Evolutionary conservation across 2,329 filamentous ascomycete genomes (phyloP), one percentile per base, ranked within the genome.

Genomic region (Pestalotiopsis sp.): DNA sequence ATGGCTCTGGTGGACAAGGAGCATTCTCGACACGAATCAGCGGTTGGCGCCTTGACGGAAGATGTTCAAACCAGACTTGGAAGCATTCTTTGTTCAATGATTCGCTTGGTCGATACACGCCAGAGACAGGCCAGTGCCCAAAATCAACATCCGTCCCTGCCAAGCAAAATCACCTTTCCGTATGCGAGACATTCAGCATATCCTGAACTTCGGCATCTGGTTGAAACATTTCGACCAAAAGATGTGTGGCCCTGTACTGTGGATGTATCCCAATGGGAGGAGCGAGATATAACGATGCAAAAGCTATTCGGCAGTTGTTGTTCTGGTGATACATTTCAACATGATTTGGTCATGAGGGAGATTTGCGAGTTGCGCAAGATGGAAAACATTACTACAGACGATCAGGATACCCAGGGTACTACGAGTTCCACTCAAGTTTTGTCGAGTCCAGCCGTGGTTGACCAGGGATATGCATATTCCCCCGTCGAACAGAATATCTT

Each of bases 141-240:
- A 66, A 55, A 63, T n/a, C 10, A 67, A 69, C 5, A 68, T 70
- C 20, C 67, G 1, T 10, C 44, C 0, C 74, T 87, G 2, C 80
- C 84, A 0, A 80, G 73, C 13, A 74, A 74, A 0, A 87, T 90
- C 3, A 80, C 76, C 0, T 98, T 97, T 71, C 93, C 94, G 0
- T 98, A 94, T 75, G 95, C 95, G 0, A 88, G 95, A 1, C 95
- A 98, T 78, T 97, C 95, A 0, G 97, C 93, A 0, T 95, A 96
- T 69, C 81, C 84, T 0, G 95, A 98, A 76, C 85, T 97, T 2
- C 91, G 93, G 70, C 80, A 89, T 65, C 81, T 98, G 0, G 83
- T 97, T 1, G 76, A 82, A 3, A 82, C 84, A 0, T 92, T 98
- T 72, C 86, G 81, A 35, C 94, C 94, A 0, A 88, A 81, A 59